Base-by-base conservation (phyloP, 2,329 filamentous ascomycete genomes). In the Colletotrichum plurivorum region DNA sequence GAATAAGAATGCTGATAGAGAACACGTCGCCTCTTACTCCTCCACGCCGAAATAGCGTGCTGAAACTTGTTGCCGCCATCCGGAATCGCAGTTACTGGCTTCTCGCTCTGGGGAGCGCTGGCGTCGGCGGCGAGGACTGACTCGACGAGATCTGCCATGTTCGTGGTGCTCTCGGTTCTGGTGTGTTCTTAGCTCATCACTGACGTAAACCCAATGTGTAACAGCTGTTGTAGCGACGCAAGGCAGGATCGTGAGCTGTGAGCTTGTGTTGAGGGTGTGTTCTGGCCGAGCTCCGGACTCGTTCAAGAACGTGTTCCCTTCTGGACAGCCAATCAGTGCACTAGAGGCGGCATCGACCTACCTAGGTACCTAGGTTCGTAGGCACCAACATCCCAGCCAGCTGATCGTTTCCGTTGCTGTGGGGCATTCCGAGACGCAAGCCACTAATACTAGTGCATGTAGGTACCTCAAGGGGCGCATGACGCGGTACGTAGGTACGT, bases 1-100 rank as follows among this genome's bases (percentile, higher is more conserved):
- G 67, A 16, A 2, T 7, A 46, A 18, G 45, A 16, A 46, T 16
- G 16, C 12, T 5, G 6, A 18, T 22, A 49, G 13, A n/a, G n/a
- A n/a, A 18, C 10, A 49, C 85, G 69, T 22, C 39, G 22, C 16
- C 39, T 16, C 69, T 62, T 89, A 97, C 95, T 95, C 85, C 96
- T 91, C 96, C 96, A 99, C 79, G 95, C 93, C 72, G 94, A 93
- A 75, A 99, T 97, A 65, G 96, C 96, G 78, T 92, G 93, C 80
- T 99, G 96, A 79, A 99, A 99, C 81, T 97, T 98, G 84, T 97
- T 98, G 74, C 92, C 90, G 43, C 88, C 88, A 56, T 90, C 88
- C 16, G 78, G 76, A 20, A 56, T 25, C n/a, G 53, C 57, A 46
- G 43, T 22, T 46, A 41, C 45, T 15, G 62, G 49, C 56, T 39